Conservation (phyloP, 2,329 filamentous ascomycete species). For the Botrytis fabae region DNA sequence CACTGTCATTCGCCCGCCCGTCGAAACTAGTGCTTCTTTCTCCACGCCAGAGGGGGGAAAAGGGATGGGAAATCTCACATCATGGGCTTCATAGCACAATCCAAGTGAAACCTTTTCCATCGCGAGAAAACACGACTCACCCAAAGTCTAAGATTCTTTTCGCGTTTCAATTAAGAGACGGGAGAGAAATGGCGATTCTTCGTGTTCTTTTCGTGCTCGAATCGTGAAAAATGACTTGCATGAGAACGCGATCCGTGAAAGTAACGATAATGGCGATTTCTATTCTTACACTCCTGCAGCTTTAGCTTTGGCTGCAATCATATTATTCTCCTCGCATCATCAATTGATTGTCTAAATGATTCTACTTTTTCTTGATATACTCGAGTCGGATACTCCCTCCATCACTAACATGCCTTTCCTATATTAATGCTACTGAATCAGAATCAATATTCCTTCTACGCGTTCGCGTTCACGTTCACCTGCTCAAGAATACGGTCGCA, state of each 20-base stretch:
- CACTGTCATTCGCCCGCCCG: background rate
- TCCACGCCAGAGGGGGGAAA: background rate
- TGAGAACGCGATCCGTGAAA: background rate
- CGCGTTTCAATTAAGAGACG: background rate
- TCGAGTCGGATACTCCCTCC: background rate
- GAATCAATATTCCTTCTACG: background rate
- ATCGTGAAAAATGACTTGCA: conserved; percentile 5
- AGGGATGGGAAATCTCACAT: background rate
- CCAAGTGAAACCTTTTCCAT: background rate
- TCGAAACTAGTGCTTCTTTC: background rate
- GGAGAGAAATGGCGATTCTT: background rate
- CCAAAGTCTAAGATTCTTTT: background rate
- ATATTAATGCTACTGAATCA: background rate
- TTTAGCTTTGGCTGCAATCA: background rate
- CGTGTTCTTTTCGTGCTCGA: conserved; percentile 1
- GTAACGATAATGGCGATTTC: background rate
- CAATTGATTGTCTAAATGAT: background rate
- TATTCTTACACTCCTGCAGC: conserved; percentile 3
- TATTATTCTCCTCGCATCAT: background rate
- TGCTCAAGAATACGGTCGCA: background rate
- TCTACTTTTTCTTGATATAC: background rate
- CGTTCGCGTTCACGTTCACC: background rate
- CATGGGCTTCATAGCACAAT: too few species aligned
- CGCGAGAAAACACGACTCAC: conserved; percentile 8
- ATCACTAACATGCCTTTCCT: background rate